Evolutionary conservation across 192 early-diverging fungal species (phyloP), one percentile per base, ranked within the genome.

Genomic region (Martensiomyces pterosporus): DNA sequence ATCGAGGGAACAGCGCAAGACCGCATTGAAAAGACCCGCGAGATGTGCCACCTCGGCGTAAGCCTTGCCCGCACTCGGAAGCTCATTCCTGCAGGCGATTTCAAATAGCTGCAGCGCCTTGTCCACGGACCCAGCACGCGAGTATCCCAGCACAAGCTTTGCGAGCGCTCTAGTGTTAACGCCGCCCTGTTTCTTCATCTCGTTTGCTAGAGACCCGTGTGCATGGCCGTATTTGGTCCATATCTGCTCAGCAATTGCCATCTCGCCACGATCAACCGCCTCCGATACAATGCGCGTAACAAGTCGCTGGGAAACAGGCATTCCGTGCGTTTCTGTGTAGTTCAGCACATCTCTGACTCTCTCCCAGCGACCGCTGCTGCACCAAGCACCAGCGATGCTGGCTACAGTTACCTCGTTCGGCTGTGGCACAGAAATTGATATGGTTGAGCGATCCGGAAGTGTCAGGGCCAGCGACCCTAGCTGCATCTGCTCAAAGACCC

Each of bases 101-200:
- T 46, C 24, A 23, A 67, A 54, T 21, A 60, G 34, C 19, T 24
- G 9, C 6, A 34, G 43, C 4, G 64, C 57, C 6, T 39, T 43
- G 3, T 45, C 51, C 0, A 49, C 26, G 14, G 53, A 23, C 2
- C 47, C 51, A 9, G 23, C 25, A 9, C 24, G 56, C 22, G 56
- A 33, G 38, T 55, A 45, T 8, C 64, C 64, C 4, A 67, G 26
- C 3, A 52, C 34, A 14, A 67, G 51, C 24, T 59, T 59, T n/a
- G 47, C 37, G 24, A 67, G 43, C 18, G 64, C 64, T n/a, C 57
- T 24, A n/a, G n/a, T n/a, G n/a, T n/a, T n/a, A n/a, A n/a, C n/a
- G n/a, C n/a, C n/a, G n/a, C n/a, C n/a, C n/a, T n/a, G n/a, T n/a
- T n/a, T n/a, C n/a, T n/a, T n/a, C n/a, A n/a, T n/a, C 9, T 34